Conservation (phyloP, 1,284 basidiomycete genomes). For the Papiliotrema flavescens region DNA sequence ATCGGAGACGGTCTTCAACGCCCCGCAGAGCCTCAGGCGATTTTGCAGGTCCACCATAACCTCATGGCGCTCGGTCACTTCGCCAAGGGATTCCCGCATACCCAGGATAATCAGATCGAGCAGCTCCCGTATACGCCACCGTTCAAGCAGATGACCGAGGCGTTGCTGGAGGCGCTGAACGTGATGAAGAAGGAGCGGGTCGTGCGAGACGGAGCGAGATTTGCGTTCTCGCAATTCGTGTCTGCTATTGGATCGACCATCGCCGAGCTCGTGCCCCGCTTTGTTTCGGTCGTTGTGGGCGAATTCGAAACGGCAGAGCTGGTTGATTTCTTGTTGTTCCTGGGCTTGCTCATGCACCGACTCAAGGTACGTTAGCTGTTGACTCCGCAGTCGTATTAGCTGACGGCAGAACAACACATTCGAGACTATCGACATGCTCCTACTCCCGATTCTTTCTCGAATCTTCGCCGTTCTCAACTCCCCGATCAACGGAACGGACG, state of each 20-base stretch:
- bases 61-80: slow-evolving; percentile 94
- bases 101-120: slow-evolving; percentile 66
- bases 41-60: slow-evolving; percentile 89
- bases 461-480: slow-evolving; percentile 77
- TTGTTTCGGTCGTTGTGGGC: slow-evolving; percentile 83
- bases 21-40: slow-evolving; percentile 53
- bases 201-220: slow-evolving; percentile 89
- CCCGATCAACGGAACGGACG: slow-evolving; percentile 86
- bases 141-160: slow-evolving; percentile 83
- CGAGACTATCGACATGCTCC: slow-evolving; percentile 81
- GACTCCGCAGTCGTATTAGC: neutral
- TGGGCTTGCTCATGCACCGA: slow-evolving; percentile 84
- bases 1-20: slow-evolving; percentile 64
- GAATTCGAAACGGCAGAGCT: slow-evolving; percentile 91
- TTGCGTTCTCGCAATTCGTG: slow-evolving; percentile 90
- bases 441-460: slow-evolving; percentile 79
- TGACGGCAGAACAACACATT: slow-evolving; percentile 41
- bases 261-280: slow-evolving; percentile 46
- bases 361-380: slow-evolving; percentile 66
- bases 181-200: slow-evolving; percentile 83
- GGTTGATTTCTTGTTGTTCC: slow-evolving; percentile 93
- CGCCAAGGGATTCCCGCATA: slow-evolving; percentile 94
- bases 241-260: slow-evolving; percentile 77
- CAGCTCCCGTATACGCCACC: slow-evolving; percentile 71
- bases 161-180: slow-evolving; percentile 80